Conservation (phyloP, 2,329 filamentous ascomycete species). For the Pseudogymnoascus sp. region DNA sequence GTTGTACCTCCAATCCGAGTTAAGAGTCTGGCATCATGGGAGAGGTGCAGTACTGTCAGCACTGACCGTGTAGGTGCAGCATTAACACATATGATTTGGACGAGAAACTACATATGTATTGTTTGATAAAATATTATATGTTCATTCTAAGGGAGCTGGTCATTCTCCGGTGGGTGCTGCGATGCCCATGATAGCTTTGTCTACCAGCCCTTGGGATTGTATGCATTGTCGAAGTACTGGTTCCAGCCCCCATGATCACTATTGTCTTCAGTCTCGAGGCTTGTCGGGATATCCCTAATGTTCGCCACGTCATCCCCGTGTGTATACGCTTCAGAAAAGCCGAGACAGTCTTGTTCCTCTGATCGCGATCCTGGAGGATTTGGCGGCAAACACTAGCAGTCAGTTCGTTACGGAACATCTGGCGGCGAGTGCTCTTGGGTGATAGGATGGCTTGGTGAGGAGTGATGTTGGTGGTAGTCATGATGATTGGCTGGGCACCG, state of each 20-base stretch:
- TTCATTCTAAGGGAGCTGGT: no score
- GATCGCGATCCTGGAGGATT: slow-evolving; percentile 89
- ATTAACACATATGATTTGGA: no score
- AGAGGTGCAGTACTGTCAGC: no score
- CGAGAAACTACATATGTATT: no score
- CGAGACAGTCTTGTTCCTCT: slow-evolving; percentile 83
- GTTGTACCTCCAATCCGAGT: no score
- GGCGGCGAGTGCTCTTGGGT: slow-evolving; percentile 81
- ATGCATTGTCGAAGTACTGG: slow-evolving; percentile 78
- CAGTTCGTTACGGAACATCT: slow-evolving; percentile 92
- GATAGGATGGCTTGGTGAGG: slow-evolving; percentile 70
- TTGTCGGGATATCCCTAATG: slow-evolving; percentile 73
- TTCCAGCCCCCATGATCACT: slow-evolving; percentile 71
- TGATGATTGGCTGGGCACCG: slow-evolving; percentile 67
- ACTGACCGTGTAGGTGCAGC: no score
- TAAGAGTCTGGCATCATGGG: no score
- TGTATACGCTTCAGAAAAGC: slow-evolving; percentile 84
- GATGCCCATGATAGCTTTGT: slow-evolving; percentile 10
- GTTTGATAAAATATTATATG: no score
- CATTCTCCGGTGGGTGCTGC: no score
- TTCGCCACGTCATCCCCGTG: slow-evolving; percentile 85
- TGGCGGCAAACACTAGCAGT: slow-evolving; percentile 89
- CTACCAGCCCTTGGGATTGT: slow-evolving; percentile 81
- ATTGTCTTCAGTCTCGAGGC: slow-evolving; percentile 42
- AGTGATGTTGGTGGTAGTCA: slow-evolving; percentile 54